Conservation (phyloP, 352 stramenopile species). For the Pythium scleroteichum region DNA sequence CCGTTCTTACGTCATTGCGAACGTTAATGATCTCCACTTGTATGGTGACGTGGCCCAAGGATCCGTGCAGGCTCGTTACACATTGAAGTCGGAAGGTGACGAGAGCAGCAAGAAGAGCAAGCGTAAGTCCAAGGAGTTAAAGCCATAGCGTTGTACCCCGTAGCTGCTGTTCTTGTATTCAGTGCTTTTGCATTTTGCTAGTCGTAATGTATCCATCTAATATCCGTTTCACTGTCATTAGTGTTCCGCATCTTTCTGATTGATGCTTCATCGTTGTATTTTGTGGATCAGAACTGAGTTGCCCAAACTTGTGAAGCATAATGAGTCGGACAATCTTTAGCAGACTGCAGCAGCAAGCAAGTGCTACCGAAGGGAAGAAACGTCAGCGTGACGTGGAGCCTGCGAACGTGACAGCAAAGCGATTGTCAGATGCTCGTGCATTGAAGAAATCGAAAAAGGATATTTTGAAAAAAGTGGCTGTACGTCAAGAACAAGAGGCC, state of each 20-base stretch:
- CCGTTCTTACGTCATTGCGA: not conserved
- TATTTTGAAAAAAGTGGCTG: not conserved
- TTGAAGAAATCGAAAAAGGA: not conserved
- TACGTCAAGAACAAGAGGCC: too few relatives aligned
- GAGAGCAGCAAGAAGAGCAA: not conserved
- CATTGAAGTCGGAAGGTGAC: conserved; percentile 3
- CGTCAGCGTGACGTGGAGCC: too few relatives aligned
- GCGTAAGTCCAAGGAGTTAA: not conserved
- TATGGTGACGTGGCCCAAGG: conserved; percentile 3
- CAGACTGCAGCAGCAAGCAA: not conserved
- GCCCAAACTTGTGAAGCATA: not conserved
- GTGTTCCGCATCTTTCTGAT: too few relatives aligned
- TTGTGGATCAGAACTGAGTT: too few relatives aligned
- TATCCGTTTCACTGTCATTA: too few relatives aligned
- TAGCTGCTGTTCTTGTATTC: too few relatives aligned
- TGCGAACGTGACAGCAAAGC: too few relatives aligned
- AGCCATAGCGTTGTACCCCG: not conserved
- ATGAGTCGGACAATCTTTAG: not conserved
- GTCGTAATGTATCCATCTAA: too few relatives aligned
- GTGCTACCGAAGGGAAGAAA: not conserved
- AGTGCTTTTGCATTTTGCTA: too few relatives aligned
- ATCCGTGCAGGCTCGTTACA: not conserved
- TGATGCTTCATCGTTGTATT: too few relatives aligned
- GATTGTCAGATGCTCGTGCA: too few relatives aligned
- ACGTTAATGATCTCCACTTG: not conserved